phyloP scores from a whole-genome alignment of 1,284 basidiomycete species.

The Ustanciosporium gigantosporum region DNA sequence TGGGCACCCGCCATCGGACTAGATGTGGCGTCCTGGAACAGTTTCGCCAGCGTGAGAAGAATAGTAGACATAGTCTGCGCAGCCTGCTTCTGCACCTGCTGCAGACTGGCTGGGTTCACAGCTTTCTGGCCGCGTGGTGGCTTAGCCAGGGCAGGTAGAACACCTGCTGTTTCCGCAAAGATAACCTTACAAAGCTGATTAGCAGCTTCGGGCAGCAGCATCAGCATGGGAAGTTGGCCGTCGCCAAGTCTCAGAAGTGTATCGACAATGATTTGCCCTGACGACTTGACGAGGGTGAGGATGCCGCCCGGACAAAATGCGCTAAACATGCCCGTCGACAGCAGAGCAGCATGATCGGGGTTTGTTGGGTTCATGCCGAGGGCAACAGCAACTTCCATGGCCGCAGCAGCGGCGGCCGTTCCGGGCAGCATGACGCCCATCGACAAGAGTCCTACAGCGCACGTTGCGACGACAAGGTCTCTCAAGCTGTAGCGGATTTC shows the following conservation, averaged over 20 bases:
- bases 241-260: constrained; percentile 47
- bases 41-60: constrained; percentile 68
- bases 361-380: constrained; percentile 44
- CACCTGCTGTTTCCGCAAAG: constrained; percentile 43
- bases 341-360: constrained; percentile 26
- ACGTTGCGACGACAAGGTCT: constrained; percentile 53
- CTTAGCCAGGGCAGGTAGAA: constrained; percentile 38
- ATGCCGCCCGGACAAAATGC: constrained; percentile 47
- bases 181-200: constrained; percentile 37
- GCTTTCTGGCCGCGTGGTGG: background rate
- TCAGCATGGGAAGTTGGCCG: constrained; percentile 46
- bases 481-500: constrained; percentile 34
- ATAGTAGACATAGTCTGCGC: constrained; percentile 66
- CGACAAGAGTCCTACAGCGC: constrained; percentile 49
- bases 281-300: constrained; percentile 43
- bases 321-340: constrained; percentile 40
- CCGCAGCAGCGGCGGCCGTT: constrained; percentile 27
- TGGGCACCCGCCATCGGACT: constrained; percentile 39
- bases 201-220: constrained; percentile 50
- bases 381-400: constrained; percentile 39
- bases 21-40: constrained; percentile 65
- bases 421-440: constrained; percentile 49
- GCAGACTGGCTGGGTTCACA: constrained; percentile 11
- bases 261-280: constrained; percentile 42
- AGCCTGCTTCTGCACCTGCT: constrained; percentile 56